Evolutionary conservation across 345 rosid species (phyloP), one percentile per base, ranked within the genome.

Genomic region (Balakata baccata): DNA sequence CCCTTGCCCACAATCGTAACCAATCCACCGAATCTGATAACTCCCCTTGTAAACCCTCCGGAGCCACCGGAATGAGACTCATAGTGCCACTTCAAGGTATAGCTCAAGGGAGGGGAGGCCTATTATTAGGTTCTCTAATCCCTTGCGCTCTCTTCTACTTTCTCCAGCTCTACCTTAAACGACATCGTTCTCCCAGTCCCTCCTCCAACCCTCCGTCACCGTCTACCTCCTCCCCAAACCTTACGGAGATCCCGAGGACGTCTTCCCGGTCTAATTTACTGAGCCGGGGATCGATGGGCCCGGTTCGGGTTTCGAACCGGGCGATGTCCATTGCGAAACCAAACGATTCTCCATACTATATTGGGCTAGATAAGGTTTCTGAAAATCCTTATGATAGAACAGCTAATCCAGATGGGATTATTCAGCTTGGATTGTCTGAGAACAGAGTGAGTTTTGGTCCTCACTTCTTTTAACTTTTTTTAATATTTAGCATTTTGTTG

Each of bases 381-480:
- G 75, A 69, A 79, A 93, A 94, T 74, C 92, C 87, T 11, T 92
- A 87, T 65, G 83, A 89, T 73, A 82, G 87, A 72, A 58, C 67
- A 20, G 18, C 1, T 60, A 92, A 92, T 38, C 87, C 85, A 0
- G 69, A 85, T 58, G 98, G 98, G 74, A 71, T 89, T 70, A 81
- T 94, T 53, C 98, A 92, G 87, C 97, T 94, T 20, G 98, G 97
- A 2, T 82, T 94, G 74, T 80, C 98, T 12, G 97, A 92, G 85
- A 92, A 90, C 73, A 83, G 82, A 59, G 97, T 94, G 75, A 75
- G 87, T 81, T 50, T 25, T 17, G 13, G 6, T 49, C 7, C 1
- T 54, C 25, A 2, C 16, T 47, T 16, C 3, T 5, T 22, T 22
- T 1, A 3, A 43, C 1, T 29, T 50, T 53, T 53, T 53, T 54